Base-by-base conservation (phyloP, 371 early-diverging fungal genomes). In the Cladochytrium tenue region DNA sequence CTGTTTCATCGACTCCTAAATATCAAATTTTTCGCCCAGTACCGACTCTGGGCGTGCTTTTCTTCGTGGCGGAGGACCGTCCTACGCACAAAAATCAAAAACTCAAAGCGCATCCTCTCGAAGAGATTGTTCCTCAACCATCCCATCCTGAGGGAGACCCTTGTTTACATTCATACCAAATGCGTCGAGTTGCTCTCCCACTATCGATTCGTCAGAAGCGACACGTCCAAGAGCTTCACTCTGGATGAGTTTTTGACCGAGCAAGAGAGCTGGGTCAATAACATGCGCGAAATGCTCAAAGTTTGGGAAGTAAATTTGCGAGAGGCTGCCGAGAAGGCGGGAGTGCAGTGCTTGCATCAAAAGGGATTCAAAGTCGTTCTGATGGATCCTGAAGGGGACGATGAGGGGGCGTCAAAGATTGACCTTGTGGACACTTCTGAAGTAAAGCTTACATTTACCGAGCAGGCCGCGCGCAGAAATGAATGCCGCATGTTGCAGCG, bases 31-130 rank as follows among this genome's bases (percentile, higher is more conserved):
- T 84, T 84, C 56, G 53, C 68, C 4, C 70, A 70, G 2, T 84
- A 84, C 70, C 73, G 81, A 13, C 13, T 75, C 10, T 81, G 85
- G 81, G 80, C 80, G 68, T 77, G 78, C 66, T 84, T 84, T 68
- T 74, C 77, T 25, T 60, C 73, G 0, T 85, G 85, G 85, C 72
- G 70, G 17, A 56, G 69, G 1, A 81, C 81, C 17, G 78, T 86
- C 2, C 69, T 81, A 4, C 79, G 74, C 56, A 63, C 79, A 3
- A 86, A 86, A 66, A 75, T 84, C 50, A 27, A 32, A 25, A 53
- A 51, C 26, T 65, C 78, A 0, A 77, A 77, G 36, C 58, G 69
- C 28, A 53, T 59, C 32, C 67, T 86, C n/a, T 23, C 66, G 7
- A 61, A 76, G 52, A 76, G 70, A 32, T 67, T 83, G 28, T 86